phyloP scores from a whole-genome alignment of 352 stramenopile genomes.

The Elongisporangium prolatum region DNA sequence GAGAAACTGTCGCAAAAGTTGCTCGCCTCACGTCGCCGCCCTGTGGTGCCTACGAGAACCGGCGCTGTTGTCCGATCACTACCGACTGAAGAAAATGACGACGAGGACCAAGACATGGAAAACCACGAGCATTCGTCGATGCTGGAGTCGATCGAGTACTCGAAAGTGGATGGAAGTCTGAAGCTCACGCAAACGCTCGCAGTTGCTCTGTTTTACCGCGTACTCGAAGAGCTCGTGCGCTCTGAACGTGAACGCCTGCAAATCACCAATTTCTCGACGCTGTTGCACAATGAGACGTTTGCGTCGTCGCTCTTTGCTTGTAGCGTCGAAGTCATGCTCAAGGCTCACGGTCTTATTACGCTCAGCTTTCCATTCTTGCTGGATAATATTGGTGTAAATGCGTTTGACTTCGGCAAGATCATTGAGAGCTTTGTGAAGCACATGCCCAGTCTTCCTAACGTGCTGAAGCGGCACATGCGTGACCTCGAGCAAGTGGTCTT shows the following conservation, averaged over 20 bases:
- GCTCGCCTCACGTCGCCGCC: constrained; percentile 29
- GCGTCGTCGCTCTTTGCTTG: constrained; percentile 75
- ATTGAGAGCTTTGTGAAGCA: constrained; percentile 88
- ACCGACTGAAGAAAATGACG: constrained; percentile 4
- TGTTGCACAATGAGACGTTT: constrained; percentile 82
- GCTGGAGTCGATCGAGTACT: constrained; percentile 15
- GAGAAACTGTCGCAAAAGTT: constrained; percentile 46
- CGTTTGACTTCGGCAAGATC: constrained; percentile 85
- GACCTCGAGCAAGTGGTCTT: constrained; percentile 84
- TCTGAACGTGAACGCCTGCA: constrained; percentile 64
- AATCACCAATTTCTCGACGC: constrained; percentile 67
- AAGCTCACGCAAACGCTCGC: constrained; percentile 64
- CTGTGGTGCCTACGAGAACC: constrained; percentile 3
- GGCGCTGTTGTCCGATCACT: constrained; percentile 9
- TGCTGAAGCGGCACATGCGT: constrained; percentile 82
- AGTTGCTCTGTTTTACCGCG: constrained; percentile 74
- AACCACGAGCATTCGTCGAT: constrained; percentile 17
- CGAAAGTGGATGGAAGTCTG: constrained; percentile 71
- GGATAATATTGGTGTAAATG: constrained; percentile 66
- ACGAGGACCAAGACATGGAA: constrained; percentile 12
- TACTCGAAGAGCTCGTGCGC: constrained; percentile 71
- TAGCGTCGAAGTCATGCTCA: constrained; percentile 80
- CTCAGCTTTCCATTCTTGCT: constrained; percentile 81
- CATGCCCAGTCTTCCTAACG: constrained; percentile 56
- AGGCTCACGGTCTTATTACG: constrained; percentile 82